These are phyloP conservation scores for Colletotrichum sp. DNA, from an alignment of 2,329 filamentous ascomycete genomes.

Conservation along the genomic window DNA sequence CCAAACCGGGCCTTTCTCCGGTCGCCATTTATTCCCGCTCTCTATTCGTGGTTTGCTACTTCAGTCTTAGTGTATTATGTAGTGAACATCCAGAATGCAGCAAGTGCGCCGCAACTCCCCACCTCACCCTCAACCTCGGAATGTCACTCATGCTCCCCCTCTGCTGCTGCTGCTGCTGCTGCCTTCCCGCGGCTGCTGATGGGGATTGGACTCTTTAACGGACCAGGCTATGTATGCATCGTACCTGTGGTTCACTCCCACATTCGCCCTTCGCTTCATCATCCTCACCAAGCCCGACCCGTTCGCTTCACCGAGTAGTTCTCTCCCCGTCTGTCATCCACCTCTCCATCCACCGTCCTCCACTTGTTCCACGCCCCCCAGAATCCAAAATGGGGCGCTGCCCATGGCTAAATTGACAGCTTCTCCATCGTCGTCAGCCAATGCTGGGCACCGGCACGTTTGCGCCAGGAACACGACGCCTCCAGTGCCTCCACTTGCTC, in stretches of 20 bases:
- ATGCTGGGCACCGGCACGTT: slow-evolving; percentile 19
- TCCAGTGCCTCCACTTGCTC: background rate
- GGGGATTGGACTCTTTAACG: background rate
- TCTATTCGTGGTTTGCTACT: background rate
- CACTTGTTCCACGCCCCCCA: slow-evolving; percentile 7
- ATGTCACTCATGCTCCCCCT: background rate
- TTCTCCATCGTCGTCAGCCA: slow-evolving; percentile 19
- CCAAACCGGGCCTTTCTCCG: background rate
- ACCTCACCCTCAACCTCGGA: background rate
- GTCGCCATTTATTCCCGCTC: background rate
- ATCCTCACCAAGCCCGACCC: background rate
- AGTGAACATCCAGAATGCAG: background rate
- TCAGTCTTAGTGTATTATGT: background rate
- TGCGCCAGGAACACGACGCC: slow-evolving; percentile 18
- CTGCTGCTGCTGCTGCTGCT: background rate
- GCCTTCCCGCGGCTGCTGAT: background rate
- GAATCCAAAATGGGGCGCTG: background rate
- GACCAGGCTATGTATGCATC: slow-evolving; percentile 9
- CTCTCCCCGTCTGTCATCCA: background rate
- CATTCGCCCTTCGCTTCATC: background rate
- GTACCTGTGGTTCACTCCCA: slow-evolving; percentile 16
- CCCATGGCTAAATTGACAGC: slow-evolving; percentile 1
- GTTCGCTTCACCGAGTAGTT: background rate
- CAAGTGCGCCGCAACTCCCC: background rate
- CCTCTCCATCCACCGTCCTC: background rate